phyloP scores from a whole-genome alignment of 768 basidiomycete species.

The Boletus rubescentipes region DNA sequence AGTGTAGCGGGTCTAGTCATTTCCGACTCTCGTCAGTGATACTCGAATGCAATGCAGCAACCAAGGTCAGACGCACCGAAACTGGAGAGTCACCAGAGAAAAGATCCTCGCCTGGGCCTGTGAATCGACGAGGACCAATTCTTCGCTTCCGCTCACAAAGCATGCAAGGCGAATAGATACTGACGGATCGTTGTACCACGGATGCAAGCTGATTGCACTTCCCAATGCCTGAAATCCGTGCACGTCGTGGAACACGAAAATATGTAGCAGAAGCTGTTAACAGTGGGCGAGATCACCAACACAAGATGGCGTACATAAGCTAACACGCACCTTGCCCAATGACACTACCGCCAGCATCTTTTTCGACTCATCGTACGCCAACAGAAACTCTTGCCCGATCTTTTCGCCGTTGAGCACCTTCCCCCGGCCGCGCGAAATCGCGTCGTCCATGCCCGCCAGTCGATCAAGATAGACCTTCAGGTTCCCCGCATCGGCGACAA shows the following conservation, averaged over 20 bases:
- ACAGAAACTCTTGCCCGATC: conserved; percentile 42
- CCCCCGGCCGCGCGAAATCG: conserved; percentile 26
- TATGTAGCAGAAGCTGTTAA: conserved; percentile 39
- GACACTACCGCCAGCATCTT: conserved; percentile 48
- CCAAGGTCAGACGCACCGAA: not conserved
- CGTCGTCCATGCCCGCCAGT: conserved; percentile 30
- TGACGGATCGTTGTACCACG: conserved; percentile 41
- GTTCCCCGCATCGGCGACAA: conserved; percentile 38
- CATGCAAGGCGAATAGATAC: conserved; percentile 35
- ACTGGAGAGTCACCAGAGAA: conserved; percentile 50
- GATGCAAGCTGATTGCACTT: conserved; percentile 37
- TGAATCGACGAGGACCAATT: conserved; percentile 50
- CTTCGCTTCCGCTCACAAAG: conserved; percentile 52
- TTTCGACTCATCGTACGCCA: conserved; percentile 54
- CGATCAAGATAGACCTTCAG: conserved; percentile 42
- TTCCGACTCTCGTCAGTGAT: not conserved
- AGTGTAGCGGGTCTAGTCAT: conserved; percentile 44
- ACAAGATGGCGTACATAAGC: not conserved
- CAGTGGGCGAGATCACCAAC: not conserved
- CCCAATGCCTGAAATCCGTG: conserved; percentile 44
- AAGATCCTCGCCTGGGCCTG: conserved; percentile 45
- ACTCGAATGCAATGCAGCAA: not conserved
- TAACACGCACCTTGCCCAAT: conserved; percentile 36
- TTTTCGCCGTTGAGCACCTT: conserved; percentile 44
- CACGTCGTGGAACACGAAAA: conserved; percentile 48